Evolutionary conservation across 2,329 filamentous ascomycete genomes (phyloP), one percentile per base, ranked within the genome.

Genomic region (Trichophyton simii): DNA sequence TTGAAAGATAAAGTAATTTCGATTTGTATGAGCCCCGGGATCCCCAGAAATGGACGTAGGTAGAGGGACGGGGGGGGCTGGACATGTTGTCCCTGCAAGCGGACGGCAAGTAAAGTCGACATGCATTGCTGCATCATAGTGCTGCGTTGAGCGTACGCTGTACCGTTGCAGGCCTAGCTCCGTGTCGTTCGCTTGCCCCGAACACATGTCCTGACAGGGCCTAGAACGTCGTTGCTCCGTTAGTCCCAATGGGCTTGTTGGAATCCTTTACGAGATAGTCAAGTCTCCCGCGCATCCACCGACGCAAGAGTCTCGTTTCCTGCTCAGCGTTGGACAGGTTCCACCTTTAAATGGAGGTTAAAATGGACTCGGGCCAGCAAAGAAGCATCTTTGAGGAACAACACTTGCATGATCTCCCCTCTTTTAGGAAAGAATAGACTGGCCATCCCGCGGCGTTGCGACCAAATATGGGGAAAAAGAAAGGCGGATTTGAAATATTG

Each of bases 131-230:
- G 50, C 50, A 28, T 54, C 44, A 22, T 9, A 9, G 15, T 36
- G 34, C 34, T 36, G 34, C 34, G 11, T 36, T 1, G 34, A 36
- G 34, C 34, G 34, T 36, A 36, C 34, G 34, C 34, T 13, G 31
- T 36, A 34, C 50, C 50, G 50, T 55, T 44, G 50, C 28, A 55
- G 50, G 50, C 34, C 50, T 55, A 36, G 50, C 28, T 55, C 50
- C 50, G 34, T 55, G 50, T 55, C 15, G 50, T 36, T 55, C 50
- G 50, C 50, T 54, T 55, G 50, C 50, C 28, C 50, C 50, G 50
- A 55, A 55, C 50, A 28, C 50, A 55, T 55, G 50, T 55, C 50
- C 50, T 55, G 13, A 18, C 4, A 44, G 50, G 50, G 50, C 31
- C 50, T 55, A 55, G 50, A 55, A 55, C 50, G 31, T 55, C 28